Base-by-base conservation (phyloP, 192 early-diverging fungal species). In the Rhizoclosmatium sp. region DNA sequence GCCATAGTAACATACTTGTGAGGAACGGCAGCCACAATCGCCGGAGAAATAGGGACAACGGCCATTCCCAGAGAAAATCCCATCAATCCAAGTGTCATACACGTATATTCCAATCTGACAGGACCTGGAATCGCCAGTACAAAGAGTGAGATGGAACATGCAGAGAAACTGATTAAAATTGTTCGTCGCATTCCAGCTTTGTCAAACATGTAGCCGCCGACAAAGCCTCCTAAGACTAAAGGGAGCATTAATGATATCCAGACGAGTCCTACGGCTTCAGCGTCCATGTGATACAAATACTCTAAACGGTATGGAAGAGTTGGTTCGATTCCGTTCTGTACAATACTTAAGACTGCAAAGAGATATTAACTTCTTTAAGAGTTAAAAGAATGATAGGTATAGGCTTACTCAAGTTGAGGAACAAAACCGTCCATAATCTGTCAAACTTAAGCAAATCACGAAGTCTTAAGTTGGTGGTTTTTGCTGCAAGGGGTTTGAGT, bases 181-280 rank as follows among this genome's bases (percentile, higher is more conserved):
- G 62, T 65, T 65, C 23, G 41, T 3, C 62, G 62, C n/a, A 65
- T 39, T 12, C 62, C 62, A 23, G 31, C 12, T 65, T 65, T 65
- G 31, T 65, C 62, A 23, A 21, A 65, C 10, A 65, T 12, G 62
- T 65, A 65, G 2, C 62, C 62, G 12, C 62, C 62, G 0, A 65
- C 19, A 12, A 65, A 65, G 2, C 62, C 62, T 3, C 62, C 62
- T 12, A 65, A 2, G 9, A 65, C 62, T 21, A 40, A 65, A 0
- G 62, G 62, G 31, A 65, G 16, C 31, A 65, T 39, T 39, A 65
- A 23, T 23, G 62, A 21, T 12, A 65, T 12, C 23, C 41, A 65
- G 10, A 41, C 21, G 1, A 65, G 0, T 2, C 62, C 62, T 12
- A 65, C 31, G 21, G 10, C 19, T 2, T 16, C 14, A 3, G 62